Base-by-base conservation (phyloP, 202 grass and related monocot genomes). In the Saccharum hybrid region DNA sequence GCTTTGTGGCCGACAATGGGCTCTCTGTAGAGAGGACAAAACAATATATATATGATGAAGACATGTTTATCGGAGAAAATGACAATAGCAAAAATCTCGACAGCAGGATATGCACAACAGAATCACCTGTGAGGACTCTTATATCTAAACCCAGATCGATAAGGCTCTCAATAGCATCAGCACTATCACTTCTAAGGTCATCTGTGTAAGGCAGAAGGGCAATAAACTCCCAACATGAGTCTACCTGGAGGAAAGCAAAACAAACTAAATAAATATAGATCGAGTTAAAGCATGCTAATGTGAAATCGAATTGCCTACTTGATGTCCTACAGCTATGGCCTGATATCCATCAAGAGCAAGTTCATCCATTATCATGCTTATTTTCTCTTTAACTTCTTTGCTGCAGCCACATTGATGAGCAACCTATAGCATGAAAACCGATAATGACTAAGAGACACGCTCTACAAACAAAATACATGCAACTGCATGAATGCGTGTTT, bases 191-290 rank as follows among this genome's bases (percentile, higher is more conserved):
- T 88, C 75, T 84, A 80, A 88, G 85, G 41, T 81, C 75, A 76
- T 87, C 88, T 88, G 31, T 88, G 85, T 79, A 90, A 80, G 85
- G 81, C 43, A 88, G 70, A 84, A 88, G 85, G 7, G 63, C 79
- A 83, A 84, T 76, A 45, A 76, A 81, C 6, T 90, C 81, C 88
- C 88, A 90, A 42, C 62, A 68, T 2, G 69, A 87, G 67, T 70
- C 78, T 68, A 66, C 40, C 73, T 79, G 70, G 67, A 82, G 31
- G 40, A 74, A 82, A 73, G 66, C 16, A 63, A 86, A 12, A 75
- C 3, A 79, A 87, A 75, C 56, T 66, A 86, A 70, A 81, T 76
- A 43, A 90, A 10, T 26, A 79, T 16, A 46, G 8, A 42, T 36
- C 12, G 61, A 74, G n/a, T 76, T 38, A 34, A 6, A 75, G 34